Conservation (phyloP, 208 protist genomes). For the Trypanosoma caninum region DNA sequence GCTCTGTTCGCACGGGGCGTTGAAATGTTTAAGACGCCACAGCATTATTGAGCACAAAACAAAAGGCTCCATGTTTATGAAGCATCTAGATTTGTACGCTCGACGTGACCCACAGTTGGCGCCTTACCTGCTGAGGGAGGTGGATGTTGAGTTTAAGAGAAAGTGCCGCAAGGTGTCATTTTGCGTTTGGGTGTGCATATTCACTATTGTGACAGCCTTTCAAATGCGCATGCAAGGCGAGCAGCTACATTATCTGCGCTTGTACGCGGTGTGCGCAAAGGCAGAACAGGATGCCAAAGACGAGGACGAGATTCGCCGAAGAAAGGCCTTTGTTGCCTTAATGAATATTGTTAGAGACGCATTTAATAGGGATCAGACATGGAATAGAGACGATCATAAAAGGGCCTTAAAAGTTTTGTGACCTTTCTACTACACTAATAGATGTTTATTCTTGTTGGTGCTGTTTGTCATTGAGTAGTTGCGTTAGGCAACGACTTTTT, state of each 20-base stretch:
- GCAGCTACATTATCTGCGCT: conserved; percentile 76
- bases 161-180: conserved; percentile 86
- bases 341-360: conserved; percentile 78
- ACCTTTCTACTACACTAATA: no score
- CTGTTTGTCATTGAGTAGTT: background rate
- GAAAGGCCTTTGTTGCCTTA: conserved; percentile 66
- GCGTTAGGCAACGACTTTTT: background rate
- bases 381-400: conserved; percentile 55
- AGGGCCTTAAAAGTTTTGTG: conserved; percentile 30
- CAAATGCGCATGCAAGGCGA: conserved; percentile 79
- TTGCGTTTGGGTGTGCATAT: conserved; percentile 73
- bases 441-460: no score
- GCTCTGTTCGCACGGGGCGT: conserved; percentile 2
- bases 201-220: conserved; percentile 55
- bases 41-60: conserved; percentile 77
- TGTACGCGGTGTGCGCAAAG: conserved; percentile 63
- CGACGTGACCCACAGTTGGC: conserved; percentile 85
- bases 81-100: conserved; percentile 90
- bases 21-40: conserved; percentile 36
- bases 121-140: conserved; percentile 85
- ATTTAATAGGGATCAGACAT: conserved; percentile 75
- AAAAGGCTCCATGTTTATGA: conserved; percentile 85
- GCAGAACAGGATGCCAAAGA: conserved; percentile 78
- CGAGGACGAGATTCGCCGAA: conserved; percentile 72
- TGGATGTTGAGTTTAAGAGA: conserved; percentile 90